These are phyloP conservation scores for Heliosperma pusillum DNA, from an alignment of 148 eudicot species.

Conservation along the genomic window DNA sequence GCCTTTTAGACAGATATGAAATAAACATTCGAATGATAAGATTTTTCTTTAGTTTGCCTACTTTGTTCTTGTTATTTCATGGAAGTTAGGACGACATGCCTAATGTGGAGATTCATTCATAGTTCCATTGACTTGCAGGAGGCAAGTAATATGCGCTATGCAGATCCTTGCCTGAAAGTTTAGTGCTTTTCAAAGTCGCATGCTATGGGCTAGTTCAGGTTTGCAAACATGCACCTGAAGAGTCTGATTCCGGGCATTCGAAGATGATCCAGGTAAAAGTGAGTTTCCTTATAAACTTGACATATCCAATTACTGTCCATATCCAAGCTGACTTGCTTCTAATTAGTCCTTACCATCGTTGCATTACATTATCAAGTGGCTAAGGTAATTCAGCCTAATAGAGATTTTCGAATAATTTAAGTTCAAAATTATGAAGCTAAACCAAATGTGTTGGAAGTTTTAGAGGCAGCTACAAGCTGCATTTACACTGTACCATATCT, in stretches of 20 bases:
- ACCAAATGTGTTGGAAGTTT: neutral
- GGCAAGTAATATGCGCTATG: neutral
- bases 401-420: neutral
- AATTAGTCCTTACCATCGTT: neutral
- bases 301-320: neutral
- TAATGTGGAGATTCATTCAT: neutral
- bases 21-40: neutral
- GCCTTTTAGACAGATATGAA: neutral
- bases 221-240: neutral
- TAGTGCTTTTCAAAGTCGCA: neutral
- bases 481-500: neutral
- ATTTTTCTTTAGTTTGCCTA: neutral
- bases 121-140: constrained; percentile 4
- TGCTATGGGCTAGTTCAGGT: neutral
- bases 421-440: neutral
- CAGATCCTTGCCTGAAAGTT: neutral
- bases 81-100: neutral
- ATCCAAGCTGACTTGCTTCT: neutral
- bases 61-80: neutral
- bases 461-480: constrained; percentile 2
- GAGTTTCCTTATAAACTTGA: neutral
- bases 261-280: neutral
- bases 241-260: neutral
- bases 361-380: neutral
- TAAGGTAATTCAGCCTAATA: neutral